Conservation (phyloP, 768 basidiomycete species). For the Agrocybe pediades region DNA sequence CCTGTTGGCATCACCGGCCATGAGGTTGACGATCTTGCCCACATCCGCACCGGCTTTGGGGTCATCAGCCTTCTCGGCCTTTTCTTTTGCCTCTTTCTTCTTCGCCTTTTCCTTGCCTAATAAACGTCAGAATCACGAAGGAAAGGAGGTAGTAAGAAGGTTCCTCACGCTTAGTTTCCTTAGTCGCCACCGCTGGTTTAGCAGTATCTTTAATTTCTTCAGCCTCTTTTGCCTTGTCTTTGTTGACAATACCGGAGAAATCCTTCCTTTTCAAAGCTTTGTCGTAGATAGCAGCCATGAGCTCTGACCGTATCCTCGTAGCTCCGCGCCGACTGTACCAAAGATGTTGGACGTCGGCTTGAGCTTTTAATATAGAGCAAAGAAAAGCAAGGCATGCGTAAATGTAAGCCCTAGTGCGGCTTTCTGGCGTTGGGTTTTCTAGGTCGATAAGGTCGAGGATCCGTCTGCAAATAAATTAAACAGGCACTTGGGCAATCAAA, state of each 20-base stretch:
- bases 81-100: conserved; percentile 39
- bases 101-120: conserved; percentile 33
- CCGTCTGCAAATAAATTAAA: conserved; percentile 28
- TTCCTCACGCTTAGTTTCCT: conserved; percentile 21
- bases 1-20: conserved; percentile 77
- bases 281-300: conserved; percentile 88
- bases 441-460: conserved; percentile 61
- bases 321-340: conserved; percentile 81
- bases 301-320: conserved; percentile 72
- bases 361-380: conserved; percentile 58
- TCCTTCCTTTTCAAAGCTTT: conserved; percentile 86
- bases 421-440: conserved; percentile 46
- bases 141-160: no score
- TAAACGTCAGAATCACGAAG: neutral
- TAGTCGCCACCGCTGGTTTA: conserved; percentile 31
- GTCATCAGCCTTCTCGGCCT: conserved; percentile 45
- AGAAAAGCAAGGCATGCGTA: conserved; percentile 78
- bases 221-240: conserved; percentile 32
- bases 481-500: neutral
- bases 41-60: conserved; percentile 80
- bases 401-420: conserved; percentile 65
- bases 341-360: conserved; percentile 74
- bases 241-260: conserved; percentile 70
- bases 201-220: conserved; percentile 27
- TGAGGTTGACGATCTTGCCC: conserved; percentile 89